phyloP scores from a whole-genome alignment of 2,329 filamentous ascomycete species.

The Trichoderma polysporum region DNA sequence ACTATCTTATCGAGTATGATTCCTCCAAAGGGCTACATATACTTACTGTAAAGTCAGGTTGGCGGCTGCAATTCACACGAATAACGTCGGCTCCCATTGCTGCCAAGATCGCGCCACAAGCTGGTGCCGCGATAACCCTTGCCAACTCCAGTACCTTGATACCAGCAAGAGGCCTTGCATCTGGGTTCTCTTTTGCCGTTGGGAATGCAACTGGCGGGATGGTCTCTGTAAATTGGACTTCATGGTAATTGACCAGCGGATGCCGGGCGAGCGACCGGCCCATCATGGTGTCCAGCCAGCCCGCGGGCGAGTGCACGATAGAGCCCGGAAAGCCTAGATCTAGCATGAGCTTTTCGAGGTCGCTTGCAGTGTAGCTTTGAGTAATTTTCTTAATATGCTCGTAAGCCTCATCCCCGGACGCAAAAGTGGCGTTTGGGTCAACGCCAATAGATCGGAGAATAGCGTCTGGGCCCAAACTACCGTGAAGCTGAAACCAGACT shows the following conservation, averaged over 20 bases:
- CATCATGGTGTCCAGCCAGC: conserved; percentile 30
- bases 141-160: conserved; percentile 26
- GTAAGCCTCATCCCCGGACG: neutral
- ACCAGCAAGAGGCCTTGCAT: conserved; percentile 42
- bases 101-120: neutral
- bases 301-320: conserved; percentile 28
- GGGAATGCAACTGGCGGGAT: conserved; percentile 35
- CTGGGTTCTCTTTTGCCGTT: conserved; percentile 23
- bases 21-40: neutral
- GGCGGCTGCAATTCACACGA: conserved; percentile 37
- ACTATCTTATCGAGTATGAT: neutral
- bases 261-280: conserved; percentile 21
- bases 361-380: conserved; percentile 20
- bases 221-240: conserved; percentile 34
- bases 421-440: neutral
- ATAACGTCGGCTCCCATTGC: conserved; percentile 38
- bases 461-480: neutral
- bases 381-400: neutral
- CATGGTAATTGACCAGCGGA: conserved; percentile 39
- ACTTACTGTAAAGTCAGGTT: neutral
- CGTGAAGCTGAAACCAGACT: neutral
- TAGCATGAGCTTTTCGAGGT: conserved; percentile 29
- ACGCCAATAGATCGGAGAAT: neutral
- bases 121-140: conserved; percentile 23
- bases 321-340: conserved; percentile 30